Evolutionary conservation across 768 basidiomycete genomes (phyloP).

Genomic region (Pleurotus pulmonarius): DNA sequence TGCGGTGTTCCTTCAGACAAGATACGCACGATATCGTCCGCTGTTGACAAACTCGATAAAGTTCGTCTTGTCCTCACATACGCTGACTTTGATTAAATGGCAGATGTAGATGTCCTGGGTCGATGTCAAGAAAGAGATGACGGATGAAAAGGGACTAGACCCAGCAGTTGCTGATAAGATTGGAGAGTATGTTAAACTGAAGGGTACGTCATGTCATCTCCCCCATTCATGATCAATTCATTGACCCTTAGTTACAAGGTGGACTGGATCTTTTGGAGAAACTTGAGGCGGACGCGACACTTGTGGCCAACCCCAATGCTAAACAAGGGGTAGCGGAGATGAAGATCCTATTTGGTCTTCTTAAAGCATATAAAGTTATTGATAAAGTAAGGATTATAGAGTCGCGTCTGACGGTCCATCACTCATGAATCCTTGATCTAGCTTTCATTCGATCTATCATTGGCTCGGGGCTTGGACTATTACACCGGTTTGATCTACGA

Average conservation of each 20-base stretch:
- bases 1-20: constrained; percentile 92
- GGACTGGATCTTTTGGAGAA: constrained; percentile 72
- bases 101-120: constrained; percentile 70
- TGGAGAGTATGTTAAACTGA: constrained; percentile 94
- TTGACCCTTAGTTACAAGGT: constrained; percentile 29
- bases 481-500: constrained; percentile 99
- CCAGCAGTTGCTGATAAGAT: constrained; percentile 84
- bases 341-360: constrained; percentile 76
- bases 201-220: constrained; percentile 48
- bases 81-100: neutral
- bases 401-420: constrained; percentile 4
- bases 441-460: constrained; percentile 95
- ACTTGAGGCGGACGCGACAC: constrained; percentile 56
- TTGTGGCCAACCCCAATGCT: constrained; percentile 71
- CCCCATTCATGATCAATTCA: constrained; percentile 21
- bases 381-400: constrained; percentile 51
- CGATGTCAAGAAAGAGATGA: constrained; percentile 96
- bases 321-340: constrained; percentile 86
- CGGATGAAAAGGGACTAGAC: constrained; percentile 90
- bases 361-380: constrained; percentile 74
- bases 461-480: constrained; percentile 95
- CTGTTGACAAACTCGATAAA: constrained; percentile 99
- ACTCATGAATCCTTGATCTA: constrained; percentile 19
- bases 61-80: constrained; percentile 29
- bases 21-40: constrained; percentile 89